Base-by-base conservation (phyloP, 2,329 filamentous ascomycete genomes). In the Nothophoma quercina region DNA sequence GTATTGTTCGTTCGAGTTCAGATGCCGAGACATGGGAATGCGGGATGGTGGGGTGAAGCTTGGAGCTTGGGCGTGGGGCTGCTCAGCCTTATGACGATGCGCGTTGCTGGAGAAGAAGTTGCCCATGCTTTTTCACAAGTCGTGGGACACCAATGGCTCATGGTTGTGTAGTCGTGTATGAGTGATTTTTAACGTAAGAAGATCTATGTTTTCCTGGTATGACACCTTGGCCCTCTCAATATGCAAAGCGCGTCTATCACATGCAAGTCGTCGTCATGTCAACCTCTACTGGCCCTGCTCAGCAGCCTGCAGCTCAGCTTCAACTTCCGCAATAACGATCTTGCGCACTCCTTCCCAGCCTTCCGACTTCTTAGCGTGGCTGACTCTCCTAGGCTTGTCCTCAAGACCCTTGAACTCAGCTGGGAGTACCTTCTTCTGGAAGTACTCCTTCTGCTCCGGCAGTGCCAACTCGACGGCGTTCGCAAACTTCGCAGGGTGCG, bases 401-500 rank as follows among this genome's bases (percentile, higher is more conserved):
- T 92, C 87, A 1, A 98, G 78, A 0, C 90, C 93, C 26, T 88
- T 78, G 69, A 97, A 95, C 76, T 97, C 90, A 51, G 83, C 74
- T 0, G 93, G 93, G 47, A 96, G 81, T 1, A 98, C 89, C 58
- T 88, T 84, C 57, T 82, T 80, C 70, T 96, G 96, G 63, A 85
- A 82, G 65, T 96, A 97, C 1, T 83, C 86, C n/a, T 82, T 73
- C 69, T 90, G 82, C 7, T 83, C 83, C 59, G 86, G 83, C 54
- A 98, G 79, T 0, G 93, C 92, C 39, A 89, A 73, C 63, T 93
- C 88, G 1, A 99, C 93, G 0, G 93, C 93, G 25, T 85, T 85
- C 0, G 89, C 87, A 69, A 99, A 99, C 76, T 99, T 99, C 56
- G 93, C 95, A 0, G 95, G 93, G 75, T 99, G 95, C 2, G 95